Percentiles rank a stretch among this genome's conserved stretches.
Evolutionary conservation across 148 eudicot genomes (phyloP).

Genomic region (Drosera capensis): DNA sequence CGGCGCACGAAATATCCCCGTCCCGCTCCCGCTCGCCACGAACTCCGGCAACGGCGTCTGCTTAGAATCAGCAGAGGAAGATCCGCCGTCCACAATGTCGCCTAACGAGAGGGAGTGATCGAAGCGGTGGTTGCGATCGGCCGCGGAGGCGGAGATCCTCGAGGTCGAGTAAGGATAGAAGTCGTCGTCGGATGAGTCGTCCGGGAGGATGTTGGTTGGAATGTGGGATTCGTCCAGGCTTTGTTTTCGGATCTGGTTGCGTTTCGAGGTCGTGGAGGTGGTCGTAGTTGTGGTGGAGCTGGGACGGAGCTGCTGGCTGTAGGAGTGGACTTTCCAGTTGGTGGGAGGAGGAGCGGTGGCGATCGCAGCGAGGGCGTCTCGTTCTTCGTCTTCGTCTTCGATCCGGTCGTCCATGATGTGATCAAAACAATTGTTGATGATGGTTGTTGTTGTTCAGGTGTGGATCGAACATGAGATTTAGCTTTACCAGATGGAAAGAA

Average conservation of each 20-base stretch:
- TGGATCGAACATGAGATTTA: too few species aligned
- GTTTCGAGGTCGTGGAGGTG: too few species aligned
- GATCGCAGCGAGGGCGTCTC: slow-evolving; percentile 21
- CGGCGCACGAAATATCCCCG: slow-evolving; percentile 57
- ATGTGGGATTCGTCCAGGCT: slow-evolving; percentile 52
- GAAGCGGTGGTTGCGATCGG: slow-evolving; percentile 2
- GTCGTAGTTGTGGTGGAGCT: background rate
- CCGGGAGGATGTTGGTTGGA: slow-evolving; percentile 1
- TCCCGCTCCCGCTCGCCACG: slow-evolving; percentile 31
- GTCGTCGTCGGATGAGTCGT: slow-evolving; percentile 9
- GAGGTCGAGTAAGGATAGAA: background rate
- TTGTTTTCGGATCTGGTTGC: slow-evolving; percentile 38
- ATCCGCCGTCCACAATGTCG: slow-evolving; percentile 4
- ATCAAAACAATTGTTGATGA: too few species aligned
- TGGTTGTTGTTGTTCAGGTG: too few species aligned
- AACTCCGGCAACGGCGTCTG: slow-evolving; percentile 35
- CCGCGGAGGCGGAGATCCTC: background rate
- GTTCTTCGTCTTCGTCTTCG: slow-evolving; percentile 50
- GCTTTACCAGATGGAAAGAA: too few species aligned
- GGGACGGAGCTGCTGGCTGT: slow-evolving; percentile 18
- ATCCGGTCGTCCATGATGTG: too few species aligned
- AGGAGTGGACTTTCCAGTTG: slow-evolving; percentile 38
- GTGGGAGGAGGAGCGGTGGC: slow-evolving; percentile 15
- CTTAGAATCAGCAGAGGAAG: too few species aligned
- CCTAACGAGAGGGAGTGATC: slow-evolving; percentile 17